Conservation (phyloP, 2,329 filamentous ascomycete species). For the Raffaelea ambrosiae region DNA sequence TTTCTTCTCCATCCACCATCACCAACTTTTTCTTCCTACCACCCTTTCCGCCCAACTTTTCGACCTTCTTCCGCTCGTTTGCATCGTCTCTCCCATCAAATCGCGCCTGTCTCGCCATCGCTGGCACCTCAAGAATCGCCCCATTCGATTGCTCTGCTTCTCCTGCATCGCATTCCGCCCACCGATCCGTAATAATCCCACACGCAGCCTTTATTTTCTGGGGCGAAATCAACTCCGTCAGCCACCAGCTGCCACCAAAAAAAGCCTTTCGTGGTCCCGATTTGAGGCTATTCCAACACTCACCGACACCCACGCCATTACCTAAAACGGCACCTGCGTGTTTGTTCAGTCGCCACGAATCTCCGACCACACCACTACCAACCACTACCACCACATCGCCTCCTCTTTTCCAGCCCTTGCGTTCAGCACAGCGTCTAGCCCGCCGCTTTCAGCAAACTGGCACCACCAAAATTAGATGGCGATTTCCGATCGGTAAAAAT, state of each 20-base stretch:
- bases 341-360: not conserved
- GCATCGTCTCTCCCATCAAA: conserved; percentile 32
- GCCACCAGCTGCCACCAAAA: not conserved
- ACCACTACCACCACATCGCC: too few relatives aligned
- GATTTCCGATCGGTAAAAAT: not conserved
- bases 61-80: conserved; percentile 20
- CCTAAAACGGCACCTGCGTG: not conserved
- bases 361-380: too few relatives aligned
- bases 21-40: conserved; percentile 17
- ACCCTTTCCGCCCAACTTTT: conserved; percentile 16
- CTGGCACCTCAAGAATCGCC: conserved; percentile 25
- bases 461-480: not conserved
- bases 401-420: too few relatives aligned
- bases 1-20: conserved; percentile 8
- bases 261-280: not conserved
- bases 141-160: conserved; percentile 24
- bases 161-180: conserved; percentile 19
- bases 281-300: not conserved
- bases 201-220: conserved; percentile 6
- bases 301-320: not conserved
- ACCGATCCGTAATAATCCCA: conserved; percentile 16
- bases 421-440: too few relatives aligned
- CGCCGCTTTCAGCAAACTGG: not conserved
- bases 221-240: not conserved
- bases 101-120: conserved; percentile 10